A percentile compares a stretch with the other conserved stretches of the same genome.
These are phyloP conservation scores for Cyberlindnera bimundalis DNA, from an alignment of 805 yeast species.

Conservation along the genomic window DNA sequence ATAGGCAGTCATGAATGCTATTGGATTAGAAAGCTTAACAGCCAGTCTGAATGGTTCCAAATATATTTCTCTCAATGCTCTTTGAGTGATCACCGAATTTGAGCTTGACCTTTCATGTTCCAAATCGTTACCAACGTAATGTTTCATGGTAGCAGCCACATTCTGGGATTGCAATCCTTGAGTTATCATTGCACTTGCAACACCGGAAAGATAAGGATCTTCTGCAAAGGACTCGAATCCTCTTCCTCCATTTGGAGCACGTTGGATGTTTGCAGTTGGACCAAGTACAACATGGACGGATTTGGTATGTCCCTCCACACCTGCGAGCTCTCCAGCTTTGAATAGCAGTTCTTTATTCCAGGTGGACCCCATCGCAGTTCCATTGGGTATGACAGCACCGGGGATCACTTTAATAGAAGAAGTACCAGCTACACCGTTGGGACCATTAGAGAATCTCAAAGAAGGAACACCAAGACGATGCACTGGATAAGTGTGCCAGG, in stretches of 20 bases:
- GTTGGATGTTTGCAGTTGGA: conserved; percentile 50
- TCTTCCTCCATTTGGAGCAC: conserved; percentile 60
- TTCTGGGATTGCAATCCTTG: conserved; percentile 52
- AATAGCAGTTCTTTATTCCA: conserved; percentile 47
- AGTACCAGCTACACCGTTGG: conserved; percentile 62
- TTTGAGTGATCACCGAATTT: conserved; percentile 48
- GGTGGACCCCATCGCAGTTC: conserved; percentile 57
- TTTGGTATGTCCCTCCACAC: conserved; percentile 50
- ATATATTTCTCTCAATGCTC: conserved; percentile 65
- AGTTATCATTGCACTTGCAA: conserved; percentile 44
- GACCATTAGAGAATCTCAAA: conserved; percentile 53
- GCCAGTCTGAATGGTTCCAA: conserved; percentile 63
- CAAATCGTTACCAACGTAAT: conserved; percentile 59
- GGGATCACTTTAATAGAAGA: conserved; percentile 49
- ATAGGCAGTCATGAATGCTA: conserved; percentile 58
- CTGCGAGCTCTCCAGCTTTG: conserved; percentile 52
- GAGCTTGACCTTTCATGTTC: conserved; percentile 51
- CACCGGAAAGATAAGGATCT: conserved; percentile 52
- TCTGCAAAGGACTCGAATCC: conserved; percentile 62
- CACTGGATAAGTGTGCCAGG: conserved; percentile 48
- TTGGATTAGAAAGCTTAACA: conserved; percentile 48
- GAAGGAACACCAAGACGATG: conserved; percentile 42
- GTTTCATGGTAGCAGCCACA: conserved; percentile 57
- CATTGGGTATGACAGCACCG: conserved; percentile 55
- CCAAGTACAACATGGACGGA: conserved; percentile 49